phyloP scores from a whole-genome alignment of 2,329 filamentous ascomycete genomes.

The Fusarium sp. region DNA sequence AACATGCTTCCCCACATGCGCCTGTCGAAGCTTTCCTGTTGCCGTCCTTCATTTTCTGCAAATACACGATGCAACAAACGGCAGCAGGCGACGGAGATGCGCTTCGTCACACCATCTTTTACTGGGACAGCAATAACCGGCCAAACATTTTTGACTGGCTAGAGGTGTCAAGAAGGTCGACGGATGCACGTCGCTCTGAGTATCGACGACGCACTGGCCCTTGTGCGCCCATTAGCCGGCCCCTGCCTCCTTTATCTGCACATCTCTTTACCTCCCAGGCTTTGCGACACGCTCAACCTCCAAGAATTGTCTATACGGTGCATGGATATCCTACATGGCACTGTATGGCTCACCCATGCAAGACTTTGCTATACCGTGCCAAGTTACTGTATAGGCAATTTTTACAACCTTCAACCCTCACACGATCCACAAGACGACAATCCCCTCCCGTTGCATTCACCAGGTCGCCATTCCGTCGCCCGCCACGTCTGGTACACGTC shows the following conservation, averaged over 20 bases:
- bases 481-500: constrained; percentile 37
- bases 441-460: constrained; percentile 41
- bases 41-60: constrained; percentile 31
- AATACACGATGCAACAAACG: constrained; percentile 23
- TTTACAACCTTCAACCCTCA: constrained; percentile 38
- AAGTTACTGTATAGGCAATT: constrained; percentile 43
- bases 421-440: constrained; percentile 41
- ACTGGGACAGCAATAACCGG: constrained; percentile 2
- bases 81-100: constrained; percentile 11
- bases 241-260: constrained; percentile 44
- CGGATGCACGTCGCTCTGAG: constrained; percentile 14
- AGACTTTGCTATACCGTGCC: constrained; percentile 13
- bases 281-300: constrained; percentile 37
- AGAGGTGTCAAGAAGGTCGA: constrained; percentile 25
- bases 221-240: constrained; percentile 34
- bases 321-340: constrained; percentile 30
- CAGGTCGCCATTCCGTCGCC: constrained; percentile 34
- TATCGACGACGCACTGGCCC: constrained; percentile 29
- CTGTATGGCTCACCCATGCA: constrained; percentile 12
- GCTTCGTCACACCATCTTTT: constrained; percentile 31
- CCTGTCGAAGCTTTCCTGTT: constrained; percentile 27
- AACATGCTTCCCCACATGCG: constrained; percentile 35
- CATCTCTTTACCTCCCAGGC: constrained; percentile 29
- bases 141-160: background rate
- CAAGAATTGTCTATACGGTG: constrained; percentile 46